phyloP scores from a whole-genome alignment of 257 asterid species.

The Cordia subcordata region DNA sequence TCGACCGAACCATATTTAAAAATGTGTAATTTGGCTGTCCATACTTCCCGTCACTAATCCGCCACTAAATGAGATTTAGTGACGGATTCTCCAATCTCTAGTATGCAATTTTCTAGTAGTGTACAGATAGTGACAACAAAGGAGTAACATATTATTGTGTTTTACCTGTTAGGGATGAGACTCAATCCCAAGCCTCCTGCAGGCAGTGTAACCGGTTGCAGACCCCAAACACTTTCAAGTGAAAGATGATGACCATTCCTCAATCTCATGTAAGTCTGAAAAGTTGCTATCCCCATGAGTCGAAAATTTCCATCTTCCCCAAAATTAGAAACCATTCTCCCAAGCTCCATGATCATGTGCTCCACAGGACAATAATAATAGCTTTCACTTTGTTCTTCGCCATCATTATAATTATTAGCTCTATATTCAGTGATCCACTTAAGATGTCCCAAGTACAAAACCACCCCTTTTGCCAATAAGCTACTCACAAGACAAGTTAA shows the following conservation, averaged over 20 bases:
- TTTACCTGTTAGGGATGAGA: conserved; percentile 54
- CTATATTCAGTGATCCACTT: conserved; percentile 72
- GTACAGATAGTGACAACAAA: too few species aligned
- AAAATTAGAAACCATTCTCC: conserved; percentile 44
- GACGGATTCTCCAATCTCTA: too few species aligned
- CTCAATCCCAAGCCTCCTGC: conserved; percentile 51
- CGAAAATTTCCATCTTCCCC: conserved; percentile 53
- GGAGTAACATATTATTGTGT: too few species aligned
- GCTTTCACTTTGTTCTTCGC: conserved; percentile 30
- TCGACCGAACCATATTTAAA: too few species aligned
- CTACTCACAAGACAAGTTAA: conserved; percentile 47
- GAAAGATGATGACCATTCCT: conserved; percentile 31
- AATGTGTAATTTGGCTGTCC: too few species aligned
- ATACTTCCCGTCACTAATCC: too few species aligned
- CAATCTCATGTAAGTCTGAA: conserved; percentile 63
- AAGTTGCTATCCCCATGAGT: conserved; percentile 79
- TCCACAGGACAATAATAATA: conserved; percentile 62
- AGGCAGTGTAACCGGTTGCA: conserved; percentile 70
- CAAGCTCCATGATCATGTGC: conserved; percentile 75
- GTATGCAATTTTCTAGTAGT: too few species aligned
- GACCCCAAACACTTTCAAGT: conserved; percentile 65
- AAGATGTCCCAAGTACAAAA: conserved; percentile 73
- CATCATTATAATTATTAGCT: conserved; percentile 10
- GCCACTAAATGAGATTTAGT: too few species aligned
- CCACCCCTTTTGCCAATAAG: conserved; percentile 54